Percentiles rank a stretch among this genome's conserved stretches.
phyloP scores from a whole-genome alignment of 257 asterid genomes.

The Mitragyna speciosa region DNA sequence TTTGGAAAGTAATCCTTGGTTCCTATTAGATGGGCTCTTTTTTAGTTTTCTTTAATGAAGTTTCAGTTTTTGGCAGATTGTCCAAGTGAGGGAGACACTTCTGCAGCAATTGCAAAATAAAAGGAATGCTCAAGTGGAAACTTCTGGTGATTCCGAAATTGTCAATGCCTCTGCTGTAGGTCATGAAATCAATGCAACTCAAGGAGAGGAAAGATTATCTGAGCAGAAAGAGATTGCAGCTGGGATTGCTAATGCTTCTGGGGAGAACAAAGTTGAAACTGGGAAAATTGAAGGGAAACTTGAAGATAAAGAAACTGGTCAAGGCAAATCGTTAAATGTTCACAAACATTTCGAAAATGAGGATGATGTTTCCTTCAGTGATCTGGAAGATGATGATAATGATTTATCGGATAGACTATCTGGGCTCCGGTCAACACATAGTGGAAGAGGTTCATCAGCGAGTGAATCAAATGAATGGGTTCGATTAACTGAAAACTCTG shows the following conservation, averaged over 20 bases:
- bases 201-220: slow-evolving; percentile 19
- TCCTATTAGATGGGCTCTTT: neutral
- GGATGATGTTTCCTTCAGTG: slow-evolving; percentile 71
- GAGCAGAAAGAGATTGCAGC: slow-evolving; percentile 21
- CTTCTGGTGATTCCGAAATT: slow-evolving; percentile 35
- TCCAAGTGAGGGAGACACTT: slow-evolving; percentile 63
- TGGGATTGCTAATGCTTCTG: slow-evolving; percentile 27
- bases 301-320: slow-evolving; percentile 23
- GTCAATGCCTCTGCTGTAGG: slow-evolving; percentile 20
- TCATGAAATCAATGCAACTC: slow-evolving; percentile 12
- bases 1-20: too few relatives aligned
- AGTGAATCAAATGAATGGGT: slow-evolving; percentile 54
- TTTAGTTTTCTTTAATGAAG: slow-evolving; percentile 13
- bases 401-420: slow-evolving; percentile 29
- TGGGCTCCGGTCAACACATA: slow-evolving; percentile 25
- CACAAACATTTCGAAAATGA: slow-evolving; percentile 35
- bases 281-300: slow-evolving; percentile 26
- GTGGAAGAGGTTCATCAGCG: slow-evolving; percentile 31
- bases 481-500: slow-evolving; percentile 39
- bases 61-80: slow-evolving; percentile 43
- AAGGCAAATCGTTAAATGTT: slow-evolving; percentile 20
- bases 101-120: slow-evolving; percentile 49
- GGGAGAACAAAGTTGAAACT: slow-evolving; percentile 27
- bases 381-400: slow-evolving; percentile 62
- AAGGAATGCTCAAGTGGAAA: slow-evolving; percentile 31